Conservation (phyloP, 2,329 filamentous ascomycete genomes). For the Sporothrix brasiliensis region DNA sequence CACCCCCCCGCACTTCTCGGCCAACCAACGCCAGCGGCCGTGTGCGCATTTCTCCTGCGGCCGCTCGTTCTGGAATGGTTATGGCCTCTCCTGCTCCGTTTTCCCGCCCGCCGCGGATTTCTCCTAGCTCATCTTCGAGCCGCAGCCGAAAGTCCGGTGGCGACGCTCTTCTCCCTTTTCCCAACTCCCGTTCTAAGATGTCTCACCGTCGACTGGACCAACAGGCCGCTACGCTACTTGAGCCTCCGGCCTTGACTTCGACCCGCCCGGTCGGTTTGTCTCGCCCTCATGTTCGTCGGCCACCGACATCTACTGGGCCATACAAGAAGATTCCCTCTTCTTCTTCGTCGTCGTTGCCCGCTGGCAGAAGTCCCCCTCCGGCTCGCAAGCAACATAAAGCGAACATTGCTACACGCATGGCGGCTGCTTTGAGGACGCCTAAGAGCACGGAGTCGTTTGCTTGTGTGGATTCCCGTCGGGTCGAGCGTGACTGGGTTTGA, state of each 20-base stretch:
- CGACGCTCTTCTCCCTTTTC: background rate
- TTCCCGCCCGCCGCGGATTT: background rate
- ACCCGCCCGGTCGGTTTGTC: background rate
- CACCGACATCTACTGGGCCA: background rate
- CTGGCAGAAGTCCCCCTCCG: background rate
- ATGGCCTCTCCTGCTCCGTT: background rate
- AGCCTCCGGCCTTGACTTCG: background rate
- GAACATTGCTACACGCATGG: background rate
- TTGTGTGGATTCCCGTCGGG: conserved; percentile 26
- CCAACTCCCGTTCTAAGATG: background rate
- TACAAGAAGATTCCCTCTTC: background rate
- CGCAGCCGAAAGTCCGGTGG: background rate
- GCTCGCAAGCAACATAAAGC: background rate
- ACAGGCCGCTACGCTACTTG: background rate
- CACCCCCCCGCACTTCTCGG: background rate
- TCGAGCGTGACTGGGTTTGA: conserved; percentile 17
- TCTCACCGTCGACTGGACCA: background rate
- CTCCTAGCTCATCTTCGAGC: background rate
- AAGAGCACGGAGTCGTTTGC: conserved; percentile 30
- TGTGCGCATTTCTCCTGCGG: background rate
- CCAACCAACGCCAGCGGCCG: background rate
- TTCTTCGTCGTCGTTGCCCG: background rate
- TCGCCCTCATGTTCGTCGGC: background rate
- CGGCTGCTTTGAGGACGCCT: conserved; percentile 8
- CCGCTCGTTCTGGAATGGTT: conserved; percentile 11